Conservation (phyloP, 768 basidiomycete genomes). For the Lactarius hengduanensis region DNA sequence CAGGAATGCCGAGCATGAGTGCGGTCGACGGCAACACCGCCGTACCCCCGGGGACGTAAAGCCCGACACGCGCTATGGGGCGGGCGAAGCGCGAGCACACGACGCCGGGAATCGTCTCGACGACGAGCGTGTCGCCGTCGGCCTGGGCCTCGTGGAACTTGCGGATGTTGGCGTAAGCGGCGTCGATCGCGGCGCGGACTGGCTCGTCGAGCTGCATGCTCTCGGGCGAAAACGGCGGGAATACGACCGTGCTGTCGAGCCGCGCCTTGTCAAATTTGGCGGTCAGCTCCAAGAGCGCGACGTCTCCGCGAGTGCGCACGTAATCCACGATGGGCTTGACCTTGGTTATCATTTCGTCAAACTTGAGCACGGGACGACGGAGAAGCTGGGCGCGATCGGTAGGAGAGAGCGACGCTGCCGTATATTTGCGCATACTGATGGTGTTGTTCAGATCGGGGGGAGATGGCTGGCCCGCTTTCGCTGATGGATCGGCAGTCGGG, state of each 20-base stretch:
- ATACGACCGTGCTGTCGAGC: conserved; percentile 65
- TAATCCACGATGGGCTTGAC: conserved; percentile 93
- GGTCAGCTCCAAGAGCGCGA: conserved; percentile 82
- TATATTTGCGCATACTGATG: conserved; percentile 78
- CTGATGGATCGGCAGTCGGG: conserved; percentile 27
- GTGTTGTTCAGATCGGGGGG: conserved; percentile 39
- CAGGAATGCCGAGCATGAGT: conserved; percentile 96
- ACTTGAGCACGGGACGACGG: conserved; percentile 85
- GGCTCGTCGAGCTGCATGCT: conserved; percentile 57
- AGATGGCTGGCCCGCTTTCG: conserved; percentile 31
- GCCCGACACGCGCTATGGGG: conserved; percentile 92
- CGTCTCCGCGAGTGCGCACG: conserved; percentile 81
- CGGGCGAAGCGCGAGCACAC: conserved; percentile 93
- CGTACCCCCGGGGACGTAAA: conserved; percentile 97
- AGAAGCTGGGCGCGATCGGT: conserved; percentile 68
- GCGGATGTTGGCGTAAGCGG: conserved; percentile 87
- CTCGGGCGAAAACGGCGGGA: conserved; percentile 74
- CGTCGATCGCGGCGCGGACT: conserved; percentile 81
- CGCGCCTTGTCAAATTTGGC: conserved; percentile 89
- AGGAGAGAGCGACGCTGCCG: conserved; percentile 48
- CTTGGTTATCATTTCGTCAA: conserved; percentile 85
- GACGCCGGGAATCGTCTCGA: conserved; percentile 98
- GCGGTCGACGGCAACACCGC: conserved; percentile 96
- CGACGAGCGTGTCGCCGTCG: conserved; percentile 64
- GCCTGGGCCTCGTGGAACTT: conserved; percentile 90